Base-by-base conservation (phyloP, 2,329 filamentous ascomycete genomes). In the Penicillium sp. region DNA sequence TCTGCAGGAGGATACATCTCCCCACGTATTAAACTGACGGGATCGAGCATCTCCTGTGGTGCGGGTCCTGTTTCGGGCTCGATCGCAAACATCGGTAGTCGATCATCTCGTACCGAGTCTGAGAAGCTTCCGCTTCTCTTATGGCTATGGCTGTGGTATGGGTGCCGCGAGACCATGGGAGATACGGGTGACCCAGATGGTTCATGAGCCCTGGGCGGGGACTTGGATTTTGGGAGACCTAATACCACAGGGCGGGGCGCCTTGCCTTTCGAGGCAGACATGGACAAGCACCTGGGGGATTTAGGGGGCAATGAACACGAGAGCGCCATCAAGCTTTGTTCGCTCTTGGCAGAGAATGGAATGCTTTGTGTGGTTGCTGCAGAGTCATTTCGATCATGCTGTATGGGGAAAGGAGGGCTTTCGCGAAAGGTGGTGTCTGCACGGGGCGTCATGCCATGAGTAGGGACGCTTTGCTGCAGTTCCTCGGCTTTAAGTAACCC, bases 81-180 rank as follows among this genome's bases (percentile, higher is more conserved):
- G 38, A 79, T 72, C 33, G 78, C 74, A 4, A 80, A 80, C 9
- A 84, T 67, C 2, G 82, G 82, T 11, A 81, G 75, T 53, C 84
- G 75, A 77, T 87, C 74, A 68, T 94, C 90, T 64, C 91, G 81
- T 50, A 93, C 74, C 1, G 92, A 93, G 75, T 97, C 91, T 0
- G 89, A 90, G 66, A 94, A 88, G 71, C 92, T 97, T 49, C 88
- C 91, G 69, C 90, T 96, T 23, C 92, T 87, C 73, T 91, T 92
- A 74, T 96, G 92, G 3, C 78, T 72, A 60, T 83, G 81, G 10
- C 76, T 74, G 40, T 79, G 72, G 13, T 76, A 76, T 21, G 85
- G 81, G 16, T 85, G 82, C 11, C 72, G 72, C 53, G 70, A 66
- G 11, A 65, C 60, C 49, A 68, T 69, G 6, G 72, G 69, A 13